Evolutionary conservation across 1,139 yeast genomes (phyloP), one percentile per base, ranked within the genome.

Genomic region (Yamadazyma dendronema): DNA sequence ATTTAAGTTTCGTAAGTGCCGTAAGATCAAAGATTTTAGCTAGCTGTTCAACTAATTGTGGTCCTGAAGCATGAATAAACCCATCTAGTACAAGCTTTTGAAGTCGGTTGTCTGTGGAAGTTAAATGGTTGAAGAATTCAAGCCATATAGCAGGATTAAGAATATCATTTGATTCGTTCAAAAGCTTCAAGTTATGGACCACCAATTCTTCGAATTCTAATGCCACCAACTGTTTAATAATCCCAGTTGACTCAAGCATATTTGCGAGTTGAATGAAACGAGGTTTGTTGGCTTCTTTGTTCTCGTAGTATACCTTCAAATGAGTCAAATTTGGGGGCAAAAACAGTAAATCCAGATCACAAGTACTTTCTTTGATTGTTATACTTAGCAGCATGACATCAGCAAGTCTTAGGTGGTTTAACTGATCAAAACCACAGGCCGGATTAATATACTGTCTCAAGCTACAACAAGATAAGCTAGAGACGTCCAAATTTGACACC

Each of bases 171-270:
- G 22, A n/a, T 9, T 35, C 33, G 28, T 42, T 44, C 37, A 47
- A 36, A 2, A 37, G 25, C 28, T 35, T 26, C 9, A 41, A 22
- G 33, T 44, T 38, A 16, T 34, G 32, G 8, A 31, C 31, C 8
- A 30, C 22, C 33, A 37, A 31, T 19, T 44, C 44, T 17, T 40
- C 35, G 22, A 47, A 43, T 28, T 45, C 44, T 8, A 48, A 28
- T 4, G 23, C 21, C 12, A 16, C 14, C 7, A 47, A 28, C 5
- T 33, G 30, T 2, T 26, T 10, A 8, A 46, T 13, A 3, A 37
- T 34, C 1, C 22, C 28, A 7, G 27, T 26, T 1, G 16, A 3
- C 5, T 28, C 32, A 5, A 47, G 31, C 9, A 23, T 11, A 2
- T 16, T 10, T 1, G 48, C 48, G 8, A 46, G 14, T 6, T 16